Evolutionary conservation across 768 basidiomycete species (phyloP), one percentile per base, ranked within the genome.

Genomic region (Hydnomerulius pinastri): DNA sequence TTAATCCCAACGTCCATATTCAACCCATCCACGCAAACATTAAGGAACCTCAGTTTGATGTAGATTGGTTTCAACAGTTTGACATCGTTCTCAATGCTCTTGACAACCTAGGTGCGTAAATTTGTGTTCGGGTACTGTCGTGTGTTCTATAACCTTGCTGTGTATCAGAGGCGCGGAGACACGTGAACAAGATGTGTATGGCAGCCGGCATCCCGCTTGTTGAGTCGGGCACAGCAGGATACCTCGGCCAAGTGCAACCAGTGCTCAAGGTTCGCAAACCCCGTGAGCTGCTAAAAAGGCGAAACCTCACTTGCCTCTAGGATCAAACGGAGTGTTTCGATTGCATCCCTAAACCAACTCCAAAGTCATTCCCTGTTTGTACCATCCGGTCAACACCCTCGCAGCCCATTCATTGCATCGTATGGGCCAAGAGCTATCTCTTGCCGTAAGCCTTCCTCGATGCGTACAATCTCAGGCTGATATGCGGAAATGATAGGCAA

Each of bases 171-270:
- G 95, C 96, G 6, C 83, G 94, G 40, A 75, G 92, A 64, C 96
- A 98, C 64, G 94, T 98, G 42, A 98, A 98, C 74, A 89, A 87
- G 64, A 94, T 99, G 86, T 98, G 97, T 67, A 89, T 97, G 77
- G 93, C 96, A 1, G 91, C 90, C 4, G 77, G 80, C 46, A 81
- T 96, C 0, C 95, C 95, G 0, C 77, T 98, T 6, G 92, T 99
- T 18, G 97, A 99, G 64, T 94, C 91, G 8, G 97, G 97, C 3
- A 98, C 97, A 2, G 92, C 93, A 4, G 97, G 97, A 0, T 99
- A 98, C 65, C 78, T 97, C 6, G 97, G 97, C 11, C 97, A 99
- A 64, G 96, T 98, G 0, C 95, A 97, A 54, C 96, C 97, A 18
- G 75, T 98, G 37, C 71, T 92, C 45, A 92, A 92, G 77, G 93